These are phyloP conservation scores for Apophysomyces variabilis DNA, from an alignment of 371 early-diverging fungal species.

Conservation along the genomic window DNA sequence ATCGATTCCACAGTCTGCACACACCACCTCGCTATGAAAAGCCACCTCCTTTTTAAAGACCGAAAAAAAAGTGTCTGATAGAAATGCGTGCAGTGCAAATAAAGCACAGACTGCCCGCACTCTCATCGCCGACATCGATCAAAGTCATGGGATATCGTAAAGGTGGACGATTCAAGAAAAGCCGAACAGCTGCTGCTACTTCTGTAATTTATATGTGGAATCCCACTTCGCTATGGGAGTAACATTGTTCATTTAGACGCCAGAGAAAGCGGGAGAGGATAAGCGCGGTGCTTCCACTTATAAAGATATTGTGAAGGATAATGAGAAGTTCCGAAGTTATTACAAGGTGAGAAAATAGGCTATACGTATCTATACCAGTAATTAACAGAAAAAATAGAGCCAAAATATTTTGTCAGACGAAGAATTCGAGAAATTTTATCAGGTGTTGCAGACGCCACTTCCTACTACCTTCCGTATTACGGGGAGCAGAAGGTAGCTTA, in stretches of 20 bases:
- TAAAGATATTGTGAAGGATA: constrained; percentile 60
- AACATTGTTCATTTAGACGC: neutral
- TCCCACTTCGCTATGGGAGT: neutral
- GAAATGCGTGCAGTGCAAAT: neutral
- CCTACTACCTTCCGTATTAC: constrained; percentile 95
- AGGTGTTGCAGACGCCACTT: constrained; percentile 65
- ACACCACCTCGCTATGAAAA: no score
- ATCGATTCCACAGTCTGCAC: no score
- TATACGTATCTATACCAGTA: neutral
- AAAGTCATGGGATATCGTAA: constrained; percentile 19
- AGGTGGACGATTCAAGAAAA: constrained; percentile 18
- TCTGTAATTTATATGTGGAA: neutral
- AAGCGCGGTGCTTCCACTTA: constrained; percentile 20
- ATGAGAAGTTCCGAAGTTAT: constrained; percentile 70
- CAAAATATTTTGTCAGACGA: constrained; percentile 83
- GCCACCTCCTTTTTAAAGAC: no score
- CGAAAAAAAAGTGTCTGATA: no score
- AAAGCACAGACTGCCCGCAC: neutral
- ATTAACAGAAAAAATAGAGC: constrained; percentile 24
- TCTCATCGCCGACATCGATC: neutral
- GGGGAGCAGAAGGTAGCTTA: constrained; percentile 75
- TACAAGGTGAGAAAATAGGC: constrained; percentile 62
- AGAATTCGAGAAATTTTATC: constrained; percentile 81
- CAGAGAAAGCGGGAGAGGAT: constrained; percentile 6
- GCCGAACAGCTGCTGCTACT: constrained; percentile 3